Base-by-base conservation (phyloP, 2,329 filamentous ascomycete species). In the Reticulascus tulasneorum region DNA sequence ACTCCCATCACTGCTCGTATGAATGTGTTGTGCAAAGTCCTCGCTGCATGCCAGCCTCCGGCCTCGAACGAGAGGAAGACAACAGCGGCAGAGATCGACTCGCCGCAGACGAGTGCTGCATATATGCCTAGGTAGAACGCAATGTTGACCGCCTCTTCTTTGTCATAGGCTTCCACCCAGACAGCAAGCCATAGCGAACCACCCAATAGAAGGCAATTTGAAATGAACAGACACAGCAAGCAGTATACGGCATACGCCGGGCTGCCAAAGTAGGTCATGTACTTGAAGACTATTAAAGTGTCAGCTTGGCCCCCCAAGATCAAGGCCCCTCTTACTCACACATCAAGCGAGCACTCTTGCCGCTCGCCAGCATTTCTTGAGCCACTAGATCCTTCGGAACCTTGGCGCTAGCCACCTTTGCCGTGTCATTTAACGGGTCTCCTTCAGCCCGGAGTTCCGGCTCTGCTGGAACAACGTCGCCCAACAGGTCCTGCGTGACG, bases 21-120 rank as follows among this genome's bases (percentile, higher is more conserved):
- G 33, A 79, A 69, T 33, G 66, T 64, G 11, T 62, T 61, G 54
- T 79, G 75, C 27, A 79, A 63, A 22, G 55, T 63, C 21, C 64
- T 63, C 1, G 73, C 75, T 3, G 75, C 75, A n/a, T 61, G 58
- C 75, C 75, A 79, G 7, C 69, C 68, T 15, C 75, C 75, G 46
- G 67, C 69, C 48, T 74, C 71, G 46, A 74, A 78, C 20, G 67
- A 55, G 30, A 71, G 50, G 30, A 67, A 66, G 35, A 60, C 59
- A 16, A 65, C 30, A 5, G 61, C 67, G 24, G 60, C 66, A 22
- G 69, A 59, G 1, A 66, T 30, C 9, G 66, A 58, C 32, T 64
- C 75, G 0, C 59, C 49, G 8, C 72, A 43, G 2, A 66, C 67
- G 29, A 73, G 57, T 3, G 52, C 60, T 1, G 68, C 65, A 38